Evolutionary conservation across 2,329 filamentous ascomycete genomes (phyloP).

Genomic region (Alternaria conjuncta): DNA sequence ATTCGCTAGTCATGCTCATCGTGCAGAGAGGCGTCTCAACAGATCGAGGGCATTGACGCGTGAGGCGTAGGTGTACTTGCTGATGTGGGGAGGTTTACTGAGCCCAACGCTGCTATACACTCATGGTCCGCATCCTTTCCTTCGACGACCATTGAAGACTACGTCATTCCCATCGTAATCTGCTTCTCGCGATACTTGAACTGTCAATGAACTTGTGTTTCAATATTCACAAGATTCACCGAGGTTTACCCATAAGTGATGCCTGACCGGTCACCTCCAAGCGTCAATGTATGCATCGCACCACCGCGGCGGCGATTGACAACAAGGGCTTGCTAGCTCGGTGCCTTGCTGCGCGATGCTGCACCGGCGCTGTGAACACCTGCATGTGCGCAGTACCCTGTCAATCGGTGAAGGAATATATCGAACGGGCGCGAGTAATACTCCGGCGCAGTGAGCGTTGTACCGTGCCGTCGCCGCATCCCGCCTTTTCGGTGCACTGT

Average conservation of each 20-base stretch:
- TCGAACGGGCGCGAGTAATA: constrained; percentile 15
- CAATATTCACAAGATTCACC: not conserved
- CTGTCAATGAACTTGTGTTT: not conserved
- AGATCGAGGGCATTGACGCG: not conserved
- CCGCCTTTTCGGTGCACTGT: constrained; percentile 3
- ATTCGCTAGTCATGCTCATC: not conserved
- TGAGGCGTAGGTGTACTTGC: not conserved
- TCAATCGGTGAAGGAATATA: constrained; percentile 2
- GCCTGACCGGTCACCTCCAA: not conserved
- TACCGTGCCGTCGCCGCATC: constrained; percentile 12
- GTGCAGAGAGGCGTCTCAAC: constrained; percentile 7
- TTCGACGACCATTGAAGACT: not conserved
- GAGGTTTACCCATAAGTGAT: not conserved
- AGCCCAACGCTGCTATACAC: not conserved
- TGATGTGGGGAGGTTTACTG: not conserved
- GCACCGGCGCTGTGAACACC: constrained; percentile 5
- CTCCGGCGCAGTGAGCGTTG: constrained; percentile 12
- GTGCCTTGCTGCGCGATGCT: constrained; percentile 14
- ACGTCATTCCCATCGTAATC: not conserved
- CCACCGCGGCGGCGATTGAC: not conserved
- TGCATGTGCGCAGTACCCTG: constrained; percentile 12
- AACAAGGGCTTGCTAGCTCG: constrained; percentile 5
- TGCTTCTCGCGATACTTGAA: not conserved
- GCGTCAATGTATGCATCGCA: constrained; percentile 1
- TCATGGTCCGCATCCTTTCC: not conserved